Conservation (phyloP, 1,284 basidiomycete species). For the Nidula niveotomentosa region DNA sequence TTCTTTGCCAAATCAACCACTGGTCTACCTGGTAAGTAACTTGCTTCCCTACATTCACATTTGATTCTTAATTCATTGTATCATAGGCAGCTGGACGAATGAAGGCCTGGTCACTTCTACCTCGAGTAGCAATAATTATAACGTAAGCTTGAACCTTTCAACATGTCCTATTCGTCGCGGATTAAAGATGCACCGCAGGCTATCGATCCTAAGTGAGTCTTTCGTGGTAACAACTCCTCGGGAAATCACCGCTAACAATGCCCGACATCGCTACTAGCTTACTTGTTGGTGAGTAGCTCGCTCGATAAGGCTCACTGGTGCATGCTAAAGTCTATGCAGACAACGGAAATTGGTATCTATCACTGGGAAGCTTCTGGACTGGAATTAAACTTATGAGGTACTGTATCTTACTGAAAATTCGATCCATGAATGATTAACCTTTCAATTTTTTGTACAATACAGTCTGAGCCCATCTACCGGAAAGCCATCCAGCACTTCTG, state of each 20-base stretch:
- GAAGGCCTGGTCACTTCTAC: constrained; percentile 50
- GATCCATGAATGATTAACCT: constrained; percentile 2
- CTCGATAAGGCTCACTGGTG: not conserved
- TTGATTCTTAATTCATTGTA: not conserved
- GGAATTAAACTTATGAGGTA: constrained; percentile 41
- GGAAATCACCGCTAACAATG: not conserved
- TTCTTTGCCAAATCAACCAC: constrained; percentile 49
- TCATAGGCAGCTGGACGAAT: constrained; percentile 41
- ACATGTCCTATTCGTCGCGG: not conserved
- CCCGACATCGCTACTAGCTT: constrained; percentile 18
- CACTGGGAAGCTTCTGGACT: constrained; percentile 54
- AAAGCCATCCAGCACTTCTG: constrained; percentile 31
- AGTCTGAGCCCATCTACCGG: constrained; percentile 41
- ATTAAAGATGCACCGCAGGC: constrained; percentile 31
- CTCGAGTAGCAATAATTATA: constrained; percentile 38
- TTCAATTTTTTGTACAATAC: not conserved
- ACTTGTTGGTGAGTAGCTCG: constrained; percentile 22
- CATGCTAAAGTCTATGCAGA: constrained; percentile 16
- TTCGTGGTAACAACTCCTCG: too few species aligned
- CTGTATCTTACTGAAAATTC: constrained; percentile 4
- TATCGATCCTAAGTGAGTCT: constrained; percentile 53
- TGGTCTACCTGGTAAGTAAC: constrained; percentile 31
- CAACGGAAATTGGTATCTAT: constrained; percentile 40
- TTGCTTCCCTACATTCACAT: not conserved
- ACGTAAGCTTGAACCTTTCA: constrained; percentile 27